These are phyloP conservation scores for Arctostaphylos glauca DNA, from an alignment of 148 eudicot genomes.

Conservation along the genomic window DNA sequence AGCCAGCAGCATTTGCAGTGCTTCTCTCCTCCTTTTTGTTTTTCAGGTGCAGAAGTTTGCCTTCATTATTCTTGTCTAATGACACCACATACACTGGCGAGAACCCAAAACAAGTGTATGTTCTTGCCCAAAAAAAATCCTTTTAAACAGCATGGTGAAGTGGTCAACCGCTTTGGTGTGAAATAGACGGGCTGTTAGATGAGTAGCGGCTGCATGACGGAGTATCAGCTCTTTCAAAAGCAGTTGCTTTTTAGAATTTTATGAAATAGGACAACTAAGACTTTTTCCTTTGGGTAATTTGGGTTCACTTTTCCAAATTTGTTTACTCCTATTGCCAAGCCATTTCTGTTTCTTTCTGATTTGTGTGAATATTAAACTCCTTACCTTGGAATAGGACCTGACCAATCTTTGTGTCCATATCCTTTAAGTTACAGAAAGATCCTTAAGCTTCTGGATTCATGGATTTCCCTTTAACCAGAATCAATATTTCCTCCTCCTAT, in stretches of 20 bases:
- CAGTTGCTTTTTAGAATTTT: not conserved
- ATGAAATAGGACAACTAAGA: not conserved
- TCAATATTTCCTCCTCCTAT: not conserved
- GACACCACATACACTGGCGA: not conserved
- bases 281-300: not conserved
- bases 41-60: not conserved
- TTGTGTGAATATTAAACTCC: not conserved
- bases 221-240: not conserved
- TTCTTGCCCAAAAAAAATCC: not conserved
- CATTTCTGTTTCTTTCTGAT: not conserved
- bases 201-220: not conserved
- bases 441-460: slow-evolving; percentile 7
- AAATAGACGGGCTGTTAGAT: not conserved
- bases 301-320: not conserved
- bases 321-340: not conserved
- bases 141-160: not conserved
- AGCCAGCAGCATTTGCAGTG: slow-evolving; percentile 9
- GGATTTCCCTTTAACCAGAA: not conserved
- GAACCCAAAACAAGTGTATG: not conserved
- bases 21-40: not conserved
- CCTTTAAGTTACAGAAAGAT: not conserved
- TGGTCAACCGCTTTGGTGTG: not conserved
- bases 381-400: not conserved
- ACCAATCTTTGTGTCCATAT: not conserved
- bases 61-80: not conserved